phyloP scores from a whole-genome alignment of 768 basidiomycete genomes.

The Podaxis sp. region DNA sequence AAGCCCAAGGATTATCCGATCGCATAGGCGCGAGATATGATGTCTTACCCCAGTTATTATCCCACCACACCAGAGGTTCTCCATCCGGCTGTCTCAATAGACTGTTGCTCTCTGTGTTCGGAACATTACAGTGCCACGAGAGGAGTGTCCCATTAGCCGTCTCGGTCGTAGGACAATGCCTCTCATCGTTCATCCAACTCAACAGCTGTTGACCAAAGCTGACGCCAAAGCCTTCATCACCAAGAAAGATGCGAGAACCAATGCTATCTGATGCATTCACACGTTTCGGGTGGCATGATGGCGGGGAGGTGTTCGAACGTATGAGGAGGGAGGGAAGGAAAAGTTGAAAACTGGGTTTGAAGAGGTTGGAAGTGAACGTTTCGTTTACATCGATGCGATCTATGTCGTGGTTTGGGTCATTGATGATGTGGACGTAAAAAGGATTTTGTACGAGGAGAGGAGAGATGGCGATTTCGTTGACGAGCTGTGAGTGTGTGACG shows the following conservation, averaged over 20 bases:
- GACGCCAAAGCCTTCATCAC: slow-evolving; percentile 16
- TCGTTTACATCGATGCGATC: slow-evolving; percentile 14
- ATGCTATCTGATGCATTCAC: not conserved
- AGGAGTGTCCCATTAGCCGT: not conserved
- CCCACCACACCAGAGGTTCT: slow-evolving; percentile 16
- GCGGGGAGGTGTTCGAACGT: not conserved
- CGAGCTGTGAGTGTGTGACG: slow-evolving; percentile 7
- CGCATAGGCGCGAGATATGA: slow-evolving; percentile 10
- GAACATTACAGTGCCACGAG: slow-evolving; percentile 10
- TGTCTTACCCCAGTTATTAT: slow-evolving; percentile 1
- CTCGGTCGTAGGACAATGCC: not conserved
- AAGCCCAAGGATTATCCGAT: slow-evolving; percentile 17
- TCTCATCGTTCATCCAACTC: not conserved
- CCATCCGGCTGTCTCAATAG: slow-evolving; percentile 10
- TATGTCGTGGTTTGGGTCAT: slow-evolving; percentile 10
- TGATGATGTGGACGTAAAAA: slow-evolving; percentile 13
- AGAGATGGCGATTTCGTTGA: slow-evolving; percentile 5
- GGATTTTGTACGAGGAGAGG: slow-evolving; percentile 12
- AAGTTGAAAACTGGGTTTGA: slow-evolving; percentile 16
- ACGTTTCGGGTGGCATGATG: slow-evolving; percentile 5
- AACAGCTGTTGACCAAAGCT: slow-evolving; percentile 6
- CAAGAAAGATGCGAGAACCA: slow-evolving; percentile 17
- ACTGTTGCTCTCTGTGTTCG: slow-evolving; percentile 6
- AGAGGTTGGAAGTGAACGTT: slow-evolving; percentile 14
- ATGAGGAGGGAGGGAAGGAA: slow-evolving; percentile 13